Conservation (phyloP, 495 filamentous ascomycete genomes). For the Symbiotaphrina buchneri region DNA sequence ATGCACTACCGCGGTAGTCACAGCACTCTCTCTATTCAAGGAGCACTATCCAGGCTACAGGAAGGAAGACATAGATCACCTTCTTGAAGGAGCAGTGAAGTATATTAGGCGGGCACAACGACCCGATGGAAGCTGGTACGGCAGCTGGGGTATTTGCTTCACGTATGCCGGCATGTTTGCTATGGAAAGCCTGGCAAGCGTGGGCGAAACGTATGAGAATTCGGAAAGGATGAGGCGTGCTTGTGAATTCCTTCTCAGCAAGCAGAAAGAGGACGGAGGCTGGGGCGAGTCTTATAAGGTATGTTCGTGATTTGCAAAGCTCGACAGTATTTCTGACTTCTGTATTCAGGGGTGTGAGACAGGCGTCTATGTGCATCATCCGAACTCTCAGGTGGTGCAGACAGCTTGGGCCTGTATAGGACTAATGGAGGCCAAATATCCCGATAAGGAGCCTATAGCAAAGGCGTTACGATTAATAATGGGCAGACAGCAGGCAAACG, state of each 20-base stretch:
- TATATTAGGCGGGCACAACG: constrained; percentile 68
- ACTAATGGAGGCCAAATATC: constrained; percentile 68
- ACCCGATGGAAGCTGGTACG: constrained; percentile 84
- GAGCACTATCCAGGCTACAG: constrained; percentile 66
- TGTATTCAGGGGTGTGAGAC: constrained; percentile 28
- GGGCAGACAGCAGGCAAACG: constrained; percentile 62
- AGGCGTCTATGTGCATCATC: constrained; percentile 36
- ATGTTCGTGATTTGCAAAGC: constrained; percentile 9
- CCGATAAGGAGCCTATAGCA: constrained; percentile 46
- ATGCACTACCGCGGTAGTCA: constrained; percentile 92
- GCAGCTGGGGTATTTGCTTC: constrained; percentile 93
- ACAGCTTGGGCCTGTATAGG: constrained; percentile 81
- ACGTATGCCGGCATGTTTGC: constrained; percentile 95
- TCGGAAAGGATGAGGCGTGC: constrained; percentile 45
- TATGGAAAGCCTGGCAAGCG: constrained; percentile 57
- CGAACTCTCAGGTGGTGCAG: constrained; percentile 61
- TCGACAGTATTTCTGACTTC: too few species aligned
- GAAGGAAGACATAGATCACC: constrained; percentile 43
- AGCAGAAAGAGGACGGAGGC: constrained; percentile 72
- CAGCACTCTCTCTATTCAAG: constrained; percentile 61
- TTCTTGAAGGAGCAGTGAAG: constrained; percentile 43
- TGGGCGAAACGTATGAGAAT: constrained; percentile 61
- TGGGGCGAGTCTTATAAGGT: constrained; percentile 89
- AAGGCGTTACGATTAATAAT: constrained; percentile 65
- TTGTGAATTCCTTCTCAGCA: constrained; percentile 65